Percentiles rank a stretch among this genome's conserved stretches.
Evolutionary conservation across 352 stramenopile genomes (phyloP).

Genomic region (Phytophthora podocarpi): DNA sequence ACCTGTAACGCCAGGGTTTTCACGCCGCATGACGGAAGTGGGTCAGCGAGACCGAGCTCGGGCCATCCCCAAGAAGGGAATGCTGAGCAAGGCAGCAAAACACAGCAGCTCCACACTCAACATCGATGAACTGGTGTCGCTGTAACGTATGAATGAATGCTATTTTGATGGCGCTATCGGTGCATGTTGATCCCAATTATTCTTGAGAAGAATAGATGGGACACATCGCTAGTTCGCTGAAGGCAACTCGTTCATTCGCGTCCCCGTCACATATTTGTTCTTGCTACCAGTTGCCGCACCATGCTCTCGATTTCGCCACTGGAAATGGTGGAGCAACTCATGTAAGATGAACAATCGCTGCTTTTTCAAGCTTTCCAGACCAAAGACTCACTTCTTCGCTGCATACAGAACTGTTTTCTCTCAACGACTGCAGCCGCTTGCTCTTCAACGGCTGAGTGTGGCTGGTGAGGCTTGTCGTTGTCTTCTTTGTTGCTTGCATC

Average conservation of each 20-base stretch:
- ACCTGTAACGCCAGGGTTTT: background rate
- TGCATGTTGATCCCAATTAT: background rate
- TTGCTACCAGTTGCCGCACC: background rate
- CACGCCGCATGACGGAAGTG: slow-evolving; percentile 39
- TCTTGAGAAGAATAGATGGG: slow-evolving; percentile 10
- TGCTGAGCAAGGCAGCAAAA: slow-evolving; percentile 19
- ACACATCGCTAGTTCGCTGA: no score
- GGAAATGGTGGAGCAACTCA: slow-evolving; percentile 59
- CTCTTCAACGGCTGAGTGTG: slow-evolving; percentile 55
- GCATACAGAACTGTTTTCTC: slow-evolving; percentile 43
- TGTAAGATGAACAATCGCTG: slow-evolving; percentile 45
- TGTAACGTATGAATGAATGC: slow-evolving; percentile 22
- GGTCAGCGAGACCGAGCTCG: slow-evolving; percentile 10
- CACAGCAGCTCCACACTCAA: slow-evolving; percentile 5
- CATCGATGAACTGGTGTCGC: slow-evolving; percentile 8
- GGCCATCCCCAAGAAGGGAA: slow-evolving; percentile 13
- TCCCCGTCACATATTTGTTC: no score
- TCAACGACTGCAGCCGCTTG: slow-evolving; percentile 45
- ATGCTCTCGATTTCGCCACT: slow-evolving; percentile 50
- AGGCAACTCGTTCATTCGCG: no score
- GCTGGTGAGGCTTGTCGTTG: slow-evolving; percentile 33
- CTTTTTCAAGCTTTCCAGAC: no score
- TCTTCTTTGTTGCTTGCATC: background rate
- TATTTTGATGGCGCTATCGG: slow-evolving; percentile 28
- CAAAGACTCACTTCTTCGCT: no score